A percentile compares a stretch with the other conserved stretches of the same genome.
Evolutionary conservation across 306 rosid genomes (phyloP).

Genomic region (Leucaena leucocephala): DNA sequence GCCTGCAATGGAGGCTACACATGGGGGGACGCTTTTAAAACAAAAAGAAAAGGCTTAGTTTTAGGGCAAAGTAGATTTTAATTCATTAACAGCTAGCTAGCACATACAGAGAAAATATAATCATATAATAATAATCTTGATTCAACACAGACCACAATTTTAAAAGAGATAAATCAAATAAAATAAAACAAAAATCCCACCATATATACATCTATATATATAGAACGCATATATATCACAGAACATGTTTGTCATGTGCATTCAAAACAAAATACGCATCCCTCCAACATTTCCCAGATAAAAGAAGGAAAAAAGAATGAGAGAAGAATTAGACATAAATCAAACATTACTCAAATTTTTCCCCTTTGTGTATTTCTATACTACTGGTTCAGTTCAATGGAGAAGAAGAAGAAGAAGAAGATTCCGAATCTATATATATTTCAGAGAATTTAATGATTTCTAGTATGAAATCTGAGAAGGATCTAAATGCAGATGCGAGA

Average conservation of each 20-base stretch:
- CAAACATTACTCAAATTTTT: neutral
- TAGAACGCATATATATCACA: too few relatives aligned
- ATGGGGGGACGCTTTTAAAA: too few relatives aligned
- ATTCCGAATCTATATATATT: too few relatives aligned
- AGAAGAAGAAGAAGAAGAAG: neutral
- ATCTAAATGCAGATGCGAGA: neutral
- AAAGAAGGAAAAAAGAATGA: neutral
- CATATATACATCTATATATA: neutral
- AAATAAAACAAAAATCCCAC: neutral
- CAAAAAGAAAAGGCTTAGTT: too few relatives aligned
- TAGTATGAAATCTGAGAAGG: neutral
- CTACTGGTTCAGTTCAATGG: neutral
- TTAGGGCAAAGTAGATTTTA: too few relatives aligned
- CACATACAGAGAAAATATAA: neutral
- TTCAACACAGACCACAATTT: constrained; percentile 18
- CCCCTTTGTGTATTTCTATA: neutral
- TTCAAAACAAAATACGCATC: constrained; percentile 4
- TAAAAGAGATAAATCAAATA: neutral
- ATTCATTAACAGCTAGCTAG: too few relatives aligned
- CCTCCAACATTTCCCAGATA: neutral
- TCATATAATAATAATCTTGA: constrained; percentile 19
- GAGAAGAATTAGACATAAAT: neutral
- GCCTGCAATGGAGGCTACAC: too few relatives aligned
- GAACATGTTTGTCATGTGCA: constrained; percentile 19
- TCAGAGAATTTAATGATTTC: neutral